Evolutionary conservation across 2,329 filamentous ascomycete genomes (phyloP).

Genomic region (Penicillium corylophilum): DNA sequence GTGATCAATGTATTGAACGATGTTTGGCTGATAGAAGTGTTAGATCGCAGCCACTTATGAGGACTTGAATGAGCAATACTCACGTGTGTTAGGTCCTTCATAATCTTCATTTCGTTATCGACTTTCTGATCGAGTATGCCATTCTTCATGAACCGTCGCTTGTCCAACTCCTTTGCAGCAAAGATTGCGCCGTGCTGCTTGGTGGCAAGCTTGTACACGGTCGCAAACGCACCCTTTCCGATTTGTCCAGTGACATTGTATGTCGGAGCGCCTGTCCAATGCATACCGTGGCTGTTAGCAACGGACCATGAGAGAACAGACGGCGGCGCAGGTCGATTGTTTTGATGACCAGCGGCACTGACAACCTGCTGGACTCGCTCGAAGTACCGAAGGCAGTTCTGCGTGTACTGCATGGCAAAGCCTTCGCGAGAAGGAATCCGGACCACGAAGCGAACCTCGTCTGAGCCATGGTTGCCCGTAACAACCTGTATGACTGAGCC

Average conservation of each 20-base stretch:
- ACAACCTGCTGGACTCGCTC: constrained; percentile 30
- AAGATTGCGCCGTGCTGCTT: constrained; percentile 80
- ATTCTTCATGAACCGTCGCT: constrained; percentile 89
- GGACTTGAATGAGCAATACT: constrained; percentile 35
- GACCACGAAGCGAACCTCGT: constrained; percentile 79
- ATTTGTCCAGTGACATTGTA: constrained; percentile 83
- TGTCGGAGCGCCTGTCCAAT: constrained; percentile 74
- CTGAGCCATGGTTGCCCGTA: constrained; percentile 46
- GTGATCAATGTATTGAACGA: constrained; percentile 88
- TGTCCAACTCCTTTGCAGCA: constrained; percentile 93
- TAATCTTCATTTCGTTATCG: constrained; percentile 96
- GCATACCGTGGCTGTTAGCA: constrained; percentile 61
- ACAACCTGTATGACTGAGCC: constrained; percentile 73
- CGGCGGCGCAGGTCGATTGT: constrained; percentile 24
- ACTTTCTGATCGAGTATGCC: constrained; percentile 86
- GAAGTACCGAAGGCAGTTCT: constrained; percentile 70
- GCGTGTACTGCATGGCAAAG: constrained; percentile 63
- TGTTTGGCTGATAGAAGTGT: constrained; percentile 62
- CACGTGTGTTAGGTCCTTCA: constrained; percentile 81
- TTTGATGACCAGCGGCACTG: constrained; percentile 22
- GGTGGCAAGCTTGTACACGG: constrained; percentile 84
- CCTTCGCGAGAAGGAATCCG: constrained; percentile 76
- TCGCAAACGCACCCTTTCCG: constrained; percentile 92
- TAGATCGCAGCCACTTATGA: background rate
- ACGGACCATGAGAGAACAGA: constrained; percentile 35